These are phyloP conservation scores for Mucor ambiguus DNA, from an alignment of 371 early-diverging fungal species.

Conservation along the genomic window DNA sequence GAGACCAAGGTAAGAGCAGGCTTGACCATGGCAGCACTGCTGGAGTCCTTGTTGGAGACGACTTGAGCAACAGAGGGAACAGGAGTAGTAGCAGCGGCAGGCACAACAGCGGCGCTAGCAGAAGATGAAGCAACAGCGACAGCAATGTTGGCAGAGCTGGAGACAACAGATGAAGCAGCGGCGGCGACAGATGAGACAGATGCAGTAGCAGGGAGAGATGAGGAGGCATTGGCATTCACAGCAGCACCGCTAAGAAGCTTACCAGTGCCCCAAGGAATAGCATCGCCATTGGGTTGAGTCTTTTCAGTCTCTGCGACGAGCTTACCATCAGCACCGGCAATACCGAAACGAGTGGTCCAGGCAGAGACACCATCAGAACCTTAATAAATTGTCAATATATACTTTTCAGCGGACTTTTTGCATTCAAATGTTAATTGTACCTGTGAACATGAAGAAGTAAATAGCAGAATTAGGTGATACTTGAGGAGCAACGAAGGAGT, in stretches of 20 bases:
- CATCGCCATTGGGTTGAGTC: conserved; percentile 35
- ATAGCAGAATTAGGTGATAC: conserved; percentile 45
- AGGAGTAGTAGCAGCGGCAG: conserved; percentile 1
- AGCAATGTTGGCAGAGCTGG: conserved; percentile 5
- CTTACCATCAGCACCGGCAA: conserved; percentile 28
- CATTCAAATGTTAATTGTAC: conserved; percentile 3
- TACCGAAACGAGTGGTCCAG: conserved; percentile 50
- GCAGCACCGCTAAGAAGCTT: conserved; percentile 15
- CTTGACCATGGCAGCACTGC: conserved; percentile 14
- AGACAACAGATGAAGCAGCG: background rate
- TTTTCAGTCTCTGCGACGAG: conserved; percentile 25
- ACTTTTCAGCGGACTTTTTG: background rate
- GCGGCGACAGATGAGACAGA: background rate
- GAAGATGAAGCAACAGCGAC: conserved; percentile 6
- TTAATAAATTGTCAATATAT: conserved; percentile 4
- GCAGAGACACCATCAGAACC: conserved; percentile 35
- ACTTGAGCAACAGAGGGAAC: conserved; percentile 12
- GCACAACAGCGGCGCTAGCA: background rate
- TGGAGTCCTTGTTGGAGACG: background rate
- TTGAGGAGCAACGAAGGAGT: conserved; percentile 30
- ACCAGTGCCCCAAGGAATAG: conserved; percentile 52
- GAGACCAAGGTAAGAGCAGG: conserved; percentile 24
- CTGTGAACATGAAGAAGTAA: conserved; percentile 55
- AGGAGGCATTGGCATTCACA: background rate
- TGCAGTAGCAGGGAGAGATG: conserved; percentile 3